These are phyloP conservation scores for Hymenoscyphus albidus DNA, from an alignment of 2,329 filamentous ascomycete species.

Conservation along the genomic window DNA sequence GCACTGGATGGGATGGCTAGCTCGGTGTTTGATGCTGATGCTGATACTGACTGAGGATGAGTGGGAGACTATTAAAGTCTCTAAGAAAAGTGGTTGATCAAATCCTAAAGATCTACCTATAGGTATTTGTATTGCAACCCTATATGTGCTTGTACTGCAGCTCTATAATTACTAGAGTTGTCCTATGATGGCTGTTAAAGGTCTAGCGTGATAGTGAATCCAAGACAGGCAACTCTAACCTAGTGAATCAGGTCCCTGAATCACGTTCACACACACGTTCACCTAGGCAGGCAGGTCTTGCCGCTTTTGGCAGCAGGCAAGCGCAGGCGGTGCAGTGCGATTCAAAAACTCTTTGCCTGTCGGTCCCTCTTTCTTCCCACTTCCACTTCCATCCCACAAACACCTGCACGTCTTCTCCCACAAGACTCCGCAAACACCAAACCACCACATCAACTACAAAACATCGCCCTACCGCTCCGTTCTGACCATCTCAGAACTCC, in stretches of 20 bases:
- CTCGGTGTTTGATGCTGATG: too few relatives aligned
- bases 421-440: constrained; percentile 5
- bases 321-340: not conserved
- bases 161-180: too few relatives aligned
- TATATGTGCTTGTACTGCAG: too few relatives aligned
- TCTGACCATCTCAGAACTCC: constrained; percentile 3
- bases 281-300: not conserved
- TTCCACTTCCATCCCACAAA: constrained; percentile 8
- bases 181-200: too few relatives aligned
- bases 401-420: constrained; percentile 7
- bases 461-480: not conserved
- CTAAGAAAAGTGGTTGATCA: too few relatives aligned
- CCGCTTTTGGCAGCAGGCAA: not conserved
- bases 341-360: not conserved
- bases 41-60: too few relatives aligned
- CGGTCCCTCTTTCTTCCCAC: not conserved
- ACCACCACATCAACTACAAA: not conserved
- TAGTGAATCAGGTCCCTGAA: not conserved
- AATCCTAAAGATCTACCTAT: too few relatives aligned
- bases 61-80: too few relatives aligned
- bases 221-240: too few relatives aligned
- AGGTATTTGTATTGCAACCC: too few relatives aligned
- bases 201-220: too few relatives aligned
- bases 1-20: not conserved
- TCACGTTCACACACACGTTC: not conserved